phyloP scores from a whole-genome alignment of 2,329 filamentous ascomycete genomes.

The Fonsecaea nubica region DNA sequence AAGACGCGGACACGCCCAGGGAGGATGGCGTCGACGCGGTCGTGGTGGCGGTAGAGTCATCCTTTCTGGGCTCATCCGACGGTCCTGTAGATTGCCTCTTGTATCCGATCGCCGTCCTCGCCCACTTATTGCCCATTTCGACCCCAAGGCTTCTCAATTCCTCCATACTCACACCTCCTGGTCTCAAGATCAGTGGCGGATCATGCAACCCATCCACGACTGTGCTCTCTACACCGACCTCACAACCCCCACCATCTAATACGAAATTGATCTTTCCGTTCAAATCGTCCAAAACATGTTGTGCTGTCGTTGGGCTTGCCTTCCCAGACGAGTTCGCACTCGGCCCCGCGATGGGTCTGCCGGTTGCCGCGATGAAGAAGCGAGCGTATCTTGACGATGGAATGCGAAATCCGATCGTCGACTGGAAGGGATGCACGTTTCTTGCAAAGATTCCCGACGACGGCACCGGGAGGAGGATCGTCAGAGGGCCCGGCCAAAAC shows the following conservation, averaged over 20 bases:
- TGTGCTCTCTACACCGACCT: slow-evolving; percentile 93
- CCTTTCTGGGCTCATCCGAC: neutral
- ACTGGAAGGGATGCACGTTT: slow-evolving; percentile 87
- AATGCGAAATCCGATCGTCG: slow-evolving; percentile 89
- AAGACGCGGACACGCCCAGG: neutral
- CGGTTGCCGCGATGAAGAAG: slow-evolving; percentile 80
- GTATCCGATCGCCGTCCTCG: slow-evolving; percentile 77
- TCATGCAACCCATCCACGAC: slow-evolving; percentile 87
- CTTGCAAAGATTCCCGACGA: slow-evolving; percentile 69
- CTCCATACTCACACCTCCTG: slow-evolving; percentile 74
- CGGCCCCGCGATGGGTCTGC: slow-evolving; percentile 82
- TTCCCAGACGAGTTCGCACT: slow-evolving; percentile 94
- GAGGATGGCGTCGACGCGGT: slow-evolving; percentile 18
- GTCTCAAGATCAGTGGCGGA: slow-evolving; percentile 82
- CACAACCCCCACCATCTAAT: slow-evolving; percentile 84
- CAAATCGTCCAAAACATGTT: slow-evolving; percentile 87
- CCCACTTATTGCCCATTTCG: slow-evolving; percentile 75
- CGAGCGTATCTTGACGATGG: slow-evolving; percentile 84
- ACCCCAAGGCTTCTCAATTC: slow-evolving; percentile 62
- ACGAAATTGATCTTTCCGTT: slow-evolving; percentile 82
- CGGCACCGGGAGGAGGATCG: slow-evolving; percentile 83
- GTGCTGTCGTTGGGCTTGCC: slow-evolving; percentile 87
- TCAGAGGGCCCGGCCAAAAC: slow-evolving; percentile 96
- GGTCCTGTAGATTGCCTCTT: slow-evolving; percentile 47
- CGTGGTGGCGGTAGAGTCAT: neutral